phyloP scores from a whole-genome alignment of 2,329 filamentous ascomycete species.

The Trichoderma sp. region DNA sequence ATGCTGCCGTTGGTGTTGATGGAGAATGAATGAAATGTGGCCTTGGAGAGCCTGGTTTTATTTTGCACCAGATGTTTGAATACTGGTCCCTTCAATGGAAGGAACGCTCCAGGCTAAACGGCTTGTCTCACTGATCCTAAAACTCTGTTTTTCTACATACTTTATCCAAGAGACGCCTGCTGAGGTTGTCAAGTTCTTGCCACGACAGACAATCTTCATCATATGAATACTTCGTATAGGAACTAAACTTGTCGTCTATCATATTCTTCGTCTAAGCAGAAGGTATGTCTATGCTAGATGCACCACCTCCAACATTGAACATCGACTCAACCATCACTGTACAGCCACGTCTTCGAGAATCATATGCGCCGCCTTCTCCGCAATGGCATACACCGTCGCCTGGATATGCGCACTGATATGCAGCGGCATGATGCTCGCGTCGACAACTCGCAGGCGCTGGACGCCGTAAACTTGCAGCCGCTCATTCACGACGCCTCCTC shows the following conservation, averaged over 20 bases:
- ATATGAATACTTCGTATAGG: neutral
- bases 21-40: neutral
- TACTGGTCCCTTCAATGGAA: neutral
- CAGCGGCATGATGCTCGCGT: conserved; percentile 37
- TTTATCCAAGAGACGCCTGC: neutral
- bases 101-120: neutral
- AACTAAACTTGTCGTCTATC: neutral
- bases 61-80: neutral
- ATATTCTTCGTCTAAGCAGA: neutral
- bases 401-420: conserved; percentile 37
- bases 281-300: neutral
- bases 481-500: conserved; percentile 39
- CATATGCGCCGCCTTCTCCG: conserved; percentile 40
- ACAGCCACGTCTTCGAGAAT: conserved; percentile 36
- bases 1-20: neutral
- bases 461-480: conserved; percentile 36
- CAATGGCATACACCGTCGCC: conserved; percentile 40
- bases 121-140: too few relatives aligned
- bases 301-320: neutral
- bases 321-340: neutral
- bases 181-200: neutral
- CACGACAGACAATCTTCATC: neutral
- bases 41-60: neutral
- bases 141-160: neutral
- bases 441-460: conserved; percentile 33